These are phyloP conservation scores for Yamadazyma sp. DNA, from an alignment of 805 yeast genomes.

Conservation along the genomic window DNA sequence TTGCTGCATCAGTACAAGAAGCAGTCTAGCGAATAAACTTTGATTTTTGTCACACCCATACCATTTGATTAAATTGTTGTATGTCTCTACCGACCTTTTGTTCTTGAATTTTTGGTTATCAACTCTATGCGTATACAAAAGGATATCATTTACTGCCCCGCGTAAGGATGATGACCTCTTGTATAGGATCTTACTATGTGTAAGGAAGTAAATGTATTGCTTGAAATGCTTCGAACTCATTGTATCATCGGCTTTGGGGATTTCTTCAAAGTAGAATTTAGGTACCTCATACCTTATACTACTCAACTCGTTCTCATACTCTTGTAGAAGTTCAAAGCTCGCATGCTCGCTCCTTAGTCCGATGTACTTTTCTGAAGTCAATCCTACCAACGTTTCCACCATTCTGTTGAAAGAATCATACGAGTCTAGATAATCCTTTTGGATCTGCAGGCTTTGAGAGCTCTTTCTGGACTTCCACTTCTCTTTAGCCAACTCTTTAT, in stretches of 20 bases:
- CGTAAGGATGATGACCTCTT: constrained; percentile 31
- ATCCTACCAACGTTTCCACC: constrained; percentile 30
- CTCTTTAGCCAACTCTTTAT: constrained; percentile 23
- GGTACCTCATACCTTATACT: constrained; percentile 18
- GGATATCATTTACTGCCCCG: constrained; percentile 39
- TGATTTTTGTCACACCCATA: constrained; percentile 43
- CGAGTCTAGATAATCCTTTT: constrained; percentile 24
- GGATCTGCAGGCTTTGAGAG: not conserved
- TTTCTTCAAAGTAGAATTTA: constrained; percentile 27
- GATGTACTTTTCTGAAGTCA: constrained; percentile 32
- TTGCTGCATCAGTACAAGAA: constrained; percentile 40
- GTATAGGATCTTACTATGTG: constrained; percentile 34
- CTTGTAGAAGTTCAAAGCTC: constrained; percentile 15
- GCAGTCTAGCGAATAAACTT: constrained; percentile 38
- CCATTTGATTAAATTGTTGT: constrained; percentile 38
- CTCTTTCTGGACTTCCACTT: constrained; percentile 27
- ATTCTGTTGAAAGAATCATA: constrained; percentile 31
- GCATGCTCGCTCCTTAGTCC: constrained; percentile 17
- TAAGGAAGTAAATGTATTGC: constrained; percentile 35
- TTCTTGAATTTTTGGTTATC: constrained; percentile 29
- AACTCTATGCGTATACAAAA: constrained; percentile 38
- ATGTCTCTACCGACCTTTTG: constrained; percentile 35
- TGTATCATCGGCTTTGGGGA: constrained; percentile 33
- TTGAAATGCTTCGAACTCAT: constrained; percentile 29
- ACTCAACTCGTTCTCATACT: constrained; percentile 18